Conservation (phyloP, 352 stramenopile species). For the Phytophthora vignae region DNA sequence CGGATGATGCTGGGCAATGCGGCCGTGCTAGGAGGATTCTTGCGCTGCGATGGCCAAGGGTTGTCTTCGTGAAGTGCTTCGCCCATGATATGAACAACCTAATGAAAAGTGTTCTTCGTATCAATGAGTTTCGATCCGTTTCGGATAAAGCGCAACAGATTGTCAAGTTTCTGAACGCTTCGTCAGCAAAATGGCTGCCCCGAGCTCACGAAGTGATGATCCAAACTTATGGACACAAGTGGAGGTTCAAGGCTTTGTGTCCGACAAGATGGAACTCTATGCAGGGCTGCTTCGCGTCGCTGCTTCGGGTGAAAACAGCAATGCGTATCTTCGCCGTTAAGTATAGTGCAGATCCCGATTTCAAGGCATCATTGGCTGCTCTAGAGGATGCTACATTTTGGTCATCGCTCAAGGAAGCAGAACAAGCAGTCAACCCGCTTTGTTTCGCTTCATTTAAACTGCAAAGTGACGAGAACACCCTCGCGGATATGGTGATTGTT, state of each 20-base stretch:
- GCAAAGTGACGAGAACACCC: constrained; percentile 17
- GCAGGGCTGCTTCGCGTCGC: constrained; percentile 27
- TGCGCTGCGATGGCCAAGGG: not conserved
- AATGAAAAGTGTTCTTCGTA: constrained; percentile 20
- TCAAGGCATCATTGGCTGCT: constrained; percentile 1
- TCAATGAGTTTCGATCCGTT: constrained; percentile 1
- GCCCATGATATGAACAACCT: constrained; percentile 33
- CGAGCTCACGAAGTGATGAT: constrained; percentile 8
- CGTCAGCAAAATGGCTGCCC: constrained; percentile 15
- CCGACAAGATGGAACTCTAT: constrained; percentile 26
- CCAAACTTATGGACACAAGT: constrained; percentile 9
- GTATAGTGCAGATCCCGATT: constrained; percentile 5
- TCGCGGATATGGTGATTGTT: not conserved
- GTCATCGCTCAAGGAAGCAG: constrained; percentile 10
- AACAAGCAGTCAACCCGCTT: constrained; percentile 5
- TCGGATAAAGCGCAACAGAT: not conserved
- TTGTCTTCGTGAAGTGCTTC: constrained; percentile 17
- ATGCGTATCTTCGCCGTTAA: constrained; percentile 9
- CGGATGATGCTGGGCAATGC: constrained; percentile 27
- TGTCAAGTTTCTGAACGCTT: constrained; percentile 22
- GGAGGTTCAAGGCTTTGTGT: too few relatives aligned
- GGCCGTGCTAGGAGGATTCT: constrained; percentile 19
- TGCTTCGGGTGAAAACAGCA: constrained; percentile 15
- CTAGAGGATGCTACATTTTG: constrained; percentile 14
- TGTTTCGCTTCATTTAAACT: constrained; percentile 20